Conservation (phyloP, 2,329 filamentous ascomycete species). For the Venturia asperata region DNA sequence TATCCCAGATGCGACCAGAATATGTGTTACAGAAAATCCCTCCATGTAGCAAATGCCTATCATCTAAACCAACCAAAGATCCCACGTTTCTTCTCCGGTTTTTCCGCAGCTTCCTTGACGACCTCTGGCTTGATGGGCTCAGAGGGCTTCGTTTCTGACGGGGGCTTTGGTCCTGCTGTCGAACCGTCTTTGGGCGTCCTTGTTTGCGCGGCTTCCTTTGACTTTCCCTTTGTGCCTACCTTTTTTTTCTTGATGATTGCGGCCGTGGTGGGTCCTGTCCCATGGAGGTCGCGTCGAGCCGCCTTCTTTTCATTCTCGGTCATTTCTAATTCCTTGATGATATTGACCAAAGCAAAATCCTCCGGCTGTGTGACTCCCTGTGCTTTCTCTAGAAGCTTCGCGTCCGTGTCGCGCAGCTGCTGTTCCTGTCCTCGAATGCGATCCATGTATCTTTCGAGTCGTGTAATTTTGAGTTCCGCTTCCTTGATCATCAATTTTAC, state of each 20-base stretch:
- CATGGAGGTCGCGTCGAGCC: background rate
- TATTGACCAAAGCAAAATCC: constrained; percentile 6
- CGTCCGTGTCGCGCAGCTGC: background rate
- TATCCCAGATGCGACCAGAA: background rate
- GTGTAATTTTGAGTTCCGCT: background rate
- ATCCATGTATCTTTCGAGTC: constrained; percentile 5
- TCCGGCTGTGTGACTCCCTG: background rate
- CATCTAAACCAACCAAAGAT: background rate
- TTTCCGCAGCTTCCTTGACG: background rate
- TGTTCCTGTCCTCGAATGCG: constrained; percentile 5
- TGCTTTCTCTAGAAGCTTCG: background rate
- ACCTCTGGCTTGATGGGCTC: background rate
- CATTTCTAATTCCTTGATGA: constrained; percentile 10
- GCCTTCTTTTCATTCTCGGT: constrained; percentile 1
- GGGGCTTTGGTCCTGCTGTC: background rate
- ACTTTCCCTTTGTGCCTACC: background rate
- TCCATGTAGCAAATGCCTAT: background rate
- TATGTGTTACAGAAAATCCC: background rate
- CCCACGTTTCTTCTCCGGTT: constrained; percentile 2
- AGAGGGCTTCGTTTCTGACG: background rate
- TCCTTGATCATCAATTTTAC: background rate
- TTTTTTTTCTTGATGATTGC: background rate
- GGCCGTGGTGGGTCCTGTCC: background rate
- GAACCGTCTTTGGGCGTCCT: background rate
- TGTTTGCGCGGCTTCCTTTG: background rate